Evolutionary conservation across 2,329 filamentous ascomycete genomes (phyloP).

Genomic region (Botrytis elliptica): DNA sequence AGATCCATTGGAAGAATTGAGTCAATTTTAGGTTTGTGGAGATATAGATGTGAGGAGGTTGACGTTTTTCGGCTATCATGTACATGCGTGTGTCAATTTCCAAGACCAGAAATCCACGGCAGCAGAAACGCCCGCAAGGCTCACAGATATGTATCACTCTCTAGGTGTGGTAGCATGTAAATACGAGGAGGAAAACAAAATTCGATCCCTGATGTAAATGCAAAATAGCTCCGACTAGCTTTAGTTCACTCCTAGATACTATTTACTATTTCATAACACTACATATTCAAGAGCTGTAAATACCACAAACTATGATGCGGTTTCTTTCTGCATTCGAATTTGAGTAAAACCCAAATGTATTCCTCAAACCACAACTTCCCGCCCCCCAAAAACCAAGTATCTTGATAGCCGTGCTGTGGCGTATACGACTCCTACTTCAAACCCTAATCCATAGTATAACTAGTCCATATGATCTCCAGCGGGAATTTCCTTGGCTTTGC

Average conservation of each 20-base stretch:
- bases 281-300: background rate
- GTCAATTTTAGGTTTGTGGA: background rate
- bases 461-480: background rate
- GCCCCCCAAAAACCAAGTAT: background rate
- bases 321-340: background rate
- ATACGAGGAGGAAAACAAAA: background rate
- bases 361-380: background rate
- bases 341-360: background rate
- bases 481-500: background rate
- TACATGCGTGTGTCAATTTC: background rate
- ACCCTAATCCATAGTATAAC: background rate
- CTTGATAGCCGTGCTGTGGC: background rate
- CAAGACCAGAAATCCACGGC: background rate
- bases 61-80: background rate
- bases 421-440: background rate
- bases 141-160: background rate
- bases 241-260: background rate
- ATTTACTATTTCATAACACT: background rate
- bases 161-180: background rate
- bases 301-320: background rate
- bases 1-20: background rate
- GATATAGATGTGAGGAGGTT: background rate
- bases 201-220: background rate
- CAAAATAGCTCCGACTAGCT: background rate
- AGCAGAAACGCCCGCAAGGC: background rate